Base-by-base conservation (phyloP, 2,329 filamentous ascomycete species). In the Aspergillus niger region DNA sequence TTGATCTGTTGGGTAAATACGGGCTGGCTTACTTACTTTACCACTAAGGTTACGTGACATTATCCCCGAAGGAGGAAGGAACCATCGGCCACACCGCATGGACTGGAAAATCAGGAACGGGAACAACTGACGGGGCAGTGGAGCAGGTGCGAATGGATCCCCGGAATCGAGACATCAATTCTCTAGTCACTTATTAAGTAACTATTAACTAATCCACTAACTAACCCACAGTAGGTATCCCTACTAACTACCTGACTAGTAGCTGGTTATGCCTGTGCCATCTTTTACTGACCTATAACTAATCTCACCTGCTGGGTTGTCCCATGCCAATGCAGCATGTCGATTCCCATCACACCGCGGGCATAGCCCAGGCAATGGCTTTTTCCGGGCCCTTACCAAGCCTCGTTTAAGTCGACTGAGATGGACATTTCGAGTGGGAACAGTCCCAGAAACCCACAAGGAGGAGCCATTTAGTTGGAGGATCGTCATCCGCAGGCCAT, bases 71-170 rank as follows among this genome's bases (percentile, higher is more conserved):
- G 44, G n/a, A 41, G 39, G 13, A 20, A 22, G 10, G 26, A 26
- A 47, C 22, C 41, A 13, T 50, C 47, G 15, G 47, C 47, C 47
- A 30, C 47, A 50, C 26, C 26, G 47, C 47, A 50, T 50, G 24
- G 47, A 50, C 47, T 50, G 11, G 26, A 50, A 50, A 50, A 30
- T 50, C 47, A 50, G 47, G 47, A 50, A 50, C 47, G 26, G 41
- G 41, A 24, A 20, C 20, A 44, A 28, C 26, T 49, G 24, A 49
- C 22, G 22, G 24, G 24, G 8, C 26, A 32, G 47, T 50, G 47
- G 47, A 50, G 47, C 47, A 44, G 15, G n/a, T 44, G 17, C 26
- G 13, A 50, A 50, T 50, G 24, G 47, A 49, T 26, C 15, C 32
- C 32, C 24, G 44, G 24, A 49, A 50, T 50, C 13, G 15, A 50